phyloP scores from a whole-genome alignment of 176 grass and related monocot species.

The Aegilops speltoides region DNA sequence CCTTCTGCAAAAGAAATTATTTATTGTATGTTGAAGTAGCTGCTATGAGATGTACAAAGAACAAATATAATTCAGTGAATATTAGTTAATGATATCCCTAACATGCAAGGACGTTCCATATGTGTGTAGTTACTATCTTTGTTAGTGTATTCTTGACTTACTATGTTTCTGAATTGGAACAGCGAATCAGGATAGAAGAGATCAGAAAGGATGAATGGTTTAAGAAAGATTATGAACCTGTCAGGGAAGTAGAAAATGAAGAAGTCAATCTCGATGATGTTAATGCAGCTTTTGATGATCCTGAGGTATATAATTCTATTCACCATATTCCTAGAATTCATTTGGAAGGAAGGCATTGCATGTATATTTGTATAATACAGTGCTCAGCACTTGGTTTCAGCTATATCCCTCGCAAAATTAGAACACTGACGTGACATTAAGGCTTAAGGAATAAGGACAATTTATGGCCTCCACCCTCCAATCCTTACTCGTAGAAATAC shows the following conservation, averaged over 20 bases:
- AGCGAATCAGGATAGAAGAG: conserved; percentile 96
- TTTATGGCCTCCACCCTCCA: conserved; percentile 1
- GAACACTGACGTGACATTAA: background rate
- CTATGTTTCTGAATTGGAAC: conserved; percentile 38
- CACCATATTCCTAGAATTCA: background rate
- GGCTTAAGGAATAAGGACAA: background rate
- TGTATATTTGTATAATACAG: conserved; percentile 4
- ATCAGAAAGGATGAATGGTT: conserved; percentile 96
- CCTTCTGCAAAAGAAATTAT: background rate
- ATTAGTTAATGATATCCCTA: background rate
- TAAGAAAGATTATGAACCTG: conserved; percentile 77
- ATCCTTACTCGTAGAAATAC: background rate
- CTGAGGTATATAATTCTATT: conserved; percentile 52
- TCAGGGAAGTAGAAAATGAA: conserved; percentile 71
- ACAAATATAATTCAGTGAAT: background rate
- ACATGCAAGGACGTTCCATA: background rate
- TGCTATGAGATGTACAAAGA: background rate
- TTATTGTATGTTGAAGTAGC: background rate
- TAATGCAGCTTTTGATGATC: conserved; percentile 82
- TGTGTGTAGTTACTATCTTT: conserved; percentile 2
- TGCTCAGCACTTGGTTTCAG: conserved; percentile 11
- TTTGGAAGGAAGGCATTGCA: conserved; percentile 6
- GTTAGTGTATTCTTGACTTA: conserved; percentile 23
- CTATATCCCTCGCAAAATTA: background rate
- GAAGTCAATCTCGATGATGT: conserved; percentile 93